Evolutionary conservation across 495 filamentous ascomycete species (phyloP).

Genomic region (Penicillium psychrofluorescens): DNA sequence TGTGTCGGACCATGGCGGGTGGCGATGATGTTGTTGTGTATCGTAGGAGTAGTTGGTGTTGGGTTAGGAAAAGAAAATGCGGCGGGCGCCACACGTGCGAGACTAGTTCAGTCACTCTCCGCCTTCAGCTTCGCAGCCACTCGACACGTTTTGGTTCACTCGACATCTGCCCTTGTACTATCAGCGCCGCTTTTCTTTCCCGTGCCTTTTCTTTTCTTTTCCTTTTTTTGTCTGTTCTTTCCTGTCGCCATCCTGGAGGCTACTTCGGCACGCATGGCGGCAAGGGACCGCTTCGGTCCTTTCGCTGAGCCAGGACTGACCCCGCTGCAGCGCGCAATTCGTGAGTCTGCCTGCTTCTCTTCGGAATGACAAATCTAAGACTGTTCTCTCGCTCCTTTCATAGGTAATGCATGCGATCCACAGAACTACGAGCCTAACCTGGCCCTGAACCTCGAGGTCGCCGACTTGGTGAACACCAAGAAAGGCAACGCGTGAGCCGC

Average conservation of each 20-base stretch:
- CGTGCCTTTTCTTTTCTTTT: constrained; percentile 4
- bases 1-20: constrained; percentile 74
- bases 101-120: constrained; percentile 15
- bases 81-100: constrained; percentile 24
- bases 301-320: constrained; percentile 72
- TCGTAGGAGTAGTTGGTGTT: neutral
- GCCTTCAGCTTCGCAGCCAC: constrained; percentile 2
- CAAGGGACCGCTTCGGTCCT: constrained; percentile 88
- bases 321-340: constrained; percentile 88
- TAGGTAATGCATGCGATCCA: constrained; percentile 87
- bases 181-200: neutral
- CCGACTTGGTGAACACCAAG: constrained; percentile 94
- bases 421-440: constrained; percentile 97
- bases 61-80: neutral
- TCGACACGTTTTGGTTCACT: no score
- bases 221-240: constrained; percentile 1
- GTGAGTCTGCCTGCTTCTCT: constrained; percentile 32
- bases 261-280: constrained; percentile 87
- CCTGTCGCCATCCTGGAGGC: constrained; percentile 67
- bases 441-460: constrained; percentile 91
- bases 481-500: constrained; percentile 78
- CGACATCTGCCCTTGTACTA: neutral
- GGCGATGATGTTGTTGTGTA: neutral
- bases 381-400: constrained; percentile 1
- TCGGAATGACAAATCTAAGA: constrained; percentile 1